These are phyloP conservation scores for Magnaporthiopsis incrustans DNA, from an alignment of 2,329 filamentous ascomycete species.

Conservation along the genomic window DNA sequence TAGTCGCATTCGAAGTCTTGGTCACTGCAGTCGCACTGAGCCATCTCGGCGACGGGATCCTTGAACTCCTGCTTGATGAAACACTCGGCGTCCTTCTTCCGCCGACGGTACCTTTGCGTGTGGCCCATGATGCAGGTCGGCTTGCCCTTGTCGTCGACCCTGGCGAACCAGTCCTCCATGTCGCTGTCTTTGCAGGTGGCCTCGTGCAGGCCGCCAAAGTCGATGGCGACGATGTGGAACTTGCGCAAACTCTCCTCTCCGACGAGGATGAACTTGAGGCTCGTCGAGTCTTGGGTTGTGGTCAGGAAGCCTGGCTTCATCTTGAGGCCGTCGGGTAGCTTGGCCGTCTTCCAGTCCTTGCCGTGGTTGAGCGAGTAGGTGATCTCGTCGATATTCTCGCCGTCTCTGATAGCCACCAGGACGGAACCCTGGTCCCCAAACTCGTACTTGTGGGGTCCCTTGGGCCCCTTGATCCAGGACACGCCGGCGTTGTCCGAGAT, in stretches of 20 bases:
- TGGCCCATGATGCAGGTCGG: constrained; percentile 93
- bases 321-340: constrained; percentile 58
- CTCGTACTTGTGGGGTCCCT: constrained; percentile 89
- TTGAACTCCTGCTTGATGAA: constrained; percentile 83
- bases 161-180: constrained; percentile 83
- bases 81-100: constrained; percentile 83
- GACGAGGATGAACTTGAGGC: constrained; percentile 78
- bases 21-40: constrained; percentile 73
- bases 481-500: constrained; percentile 87
- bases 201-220: constrained; percentile 77
- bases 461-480: constrained; percentile 67
- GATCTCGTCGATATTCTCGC: constrained; percentile 48
- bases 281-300: constrained; percentile 87
- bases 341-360: constrained; percentile 66
- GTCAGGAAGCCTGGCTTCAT: constrained; percentile 69
- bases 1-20: constrained; percentile 94
- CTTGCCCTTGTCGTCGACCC: constrained; percentile 70
- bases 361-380: constrained; percentile 86
- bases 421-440: constrained; percentile 92
- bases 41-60: constrained; percentile 60
- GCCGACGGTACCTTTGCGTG: constrained; percentile 75
- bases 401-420: constrained; percentile 74
- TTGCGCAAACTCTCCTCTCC: constrained; percentile 44
- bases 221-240: constrained; percentile 64
- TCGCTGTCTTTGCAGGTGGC: constrained; percentile 68